A percentile compares a stretch with the other conserved stretches of the same genome.
phyloP scores from a whole-genome alignment of 176 grass and related monocot species.

The Triticum monococcum region DNA sequence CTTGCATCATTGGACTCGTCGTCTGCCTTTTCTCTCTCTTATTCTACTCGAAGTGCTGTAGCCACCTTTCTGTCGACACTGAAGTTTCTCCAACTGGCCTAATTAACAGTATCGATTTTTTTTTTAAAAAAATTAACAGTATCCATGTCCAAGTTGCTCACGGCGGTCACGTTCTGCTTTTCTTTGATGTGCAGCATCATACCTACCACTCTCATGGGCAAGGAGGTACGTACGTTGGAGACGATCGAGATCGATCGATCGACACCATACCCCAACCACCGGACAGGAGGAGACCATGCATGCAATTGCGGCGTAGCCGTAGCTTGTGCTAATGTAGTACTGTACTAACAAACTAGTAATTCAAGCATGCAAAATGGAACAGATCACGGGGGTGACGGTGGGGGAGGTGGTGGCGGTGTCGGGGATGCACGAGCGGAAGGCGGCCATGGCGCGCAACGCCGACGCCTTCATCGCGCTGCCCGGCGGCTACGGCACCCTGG shows the following conservation, averaged over 20 bases:
- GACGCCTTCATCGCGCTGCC: slow-evolving; percentile 98
- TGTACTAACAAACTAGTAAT: too few relatives aligned
- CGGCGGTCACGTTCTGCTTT: neutral
- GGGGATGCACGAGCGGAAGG: slow-evolving; percentile 96
- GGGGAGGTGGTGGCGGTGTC: slow-evolving; percentile 80
- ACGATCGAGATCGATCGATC: too few relatives aligned
- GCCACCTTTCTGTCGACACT: neutral
- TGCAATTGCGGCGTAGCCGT: too few relatives aligned
- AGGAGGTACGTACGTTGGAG: slow-evolving; percentile 53
- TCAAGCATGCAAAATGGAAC: neutral
- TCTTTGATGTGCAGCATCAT: slow-evolving; percentile 47
- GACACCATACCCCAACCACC: neutral
- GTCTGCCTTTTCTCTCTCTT: too few relatives aligned
- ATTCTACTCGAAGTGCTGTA: neutral
- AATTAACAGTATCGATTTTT: too few relatives aligned
- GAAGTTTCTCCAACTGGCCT: neutral
- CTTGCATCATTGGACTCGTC: neutral
- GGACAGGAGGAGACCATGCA: too few relatives aligned
- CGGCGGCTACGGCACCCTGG: slow-evolving; percentile 91
- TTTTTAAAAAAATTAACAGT: too few relatives aligned
- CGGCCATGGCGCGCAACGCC: slow-evolving; percentile 82
- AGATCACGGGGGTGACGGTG: slow-evolving; percentile 83
- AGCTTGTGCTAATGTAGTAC: too few relatives aligned
- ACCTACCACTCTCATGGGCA: slow-evolving; percentile 77
- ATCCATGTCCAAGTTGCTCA: neutral